Conservation (phyloP, 1,284 basidiomycete genomes). For the Pyrrhoderma noxium region DNA sequence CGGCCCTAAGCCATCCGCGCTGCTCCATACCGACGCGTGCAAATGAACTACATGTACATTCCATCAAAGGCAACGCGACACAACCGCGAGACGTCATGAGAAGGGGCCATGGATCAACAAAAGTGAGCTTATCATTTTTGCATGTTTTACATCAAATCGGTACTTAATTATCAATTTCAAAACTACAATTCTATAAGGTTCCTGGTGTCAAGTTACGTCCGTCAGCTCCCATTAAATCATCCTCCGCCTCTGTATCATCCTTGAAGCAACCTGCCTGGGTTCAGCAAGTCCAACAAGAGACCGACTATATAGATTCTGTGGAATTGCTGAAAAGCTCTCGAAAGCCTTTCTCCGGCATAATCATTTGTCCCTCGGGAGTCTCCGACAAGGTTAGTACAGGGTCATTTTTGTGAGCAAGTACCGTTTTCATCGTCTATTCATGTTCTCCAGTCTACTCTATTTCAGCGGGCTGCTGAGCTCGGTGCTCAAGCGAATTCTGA, state of each 20-base stretch:
- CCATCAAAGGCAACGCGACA: no score
- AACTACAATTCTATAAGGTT: no score
- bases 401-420: slow-evolving; percentile 6
- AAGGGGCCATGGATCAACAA: slow-evolving; percentile 32
- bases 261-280: slow-evolving; percentile 27
- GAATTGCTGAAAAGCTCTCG: slow-evolving; percentile 18
- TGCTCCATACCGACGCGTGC: no score
- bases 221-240: slow-evolving; percentile 33
- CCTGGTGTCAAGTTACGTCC: slow-evolving; percentile 72
- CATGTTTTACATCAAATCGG: background rate
- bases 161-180: no score
- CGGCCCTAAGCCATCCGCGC: no score
- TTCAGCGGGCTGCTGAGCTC: slow-evolving; percentile 67
- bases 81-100: slow-evolving; percentile 14
- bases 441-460: slow-evolving; percentile 46
- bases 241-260: slow-evolving; percentile 21
- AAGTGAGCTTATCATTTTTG: slow-evolving; percentile 26
- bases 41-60: no score
- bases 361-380: slow-evolving; percentile 15
- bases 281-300: slow-evolving; percentile 18
- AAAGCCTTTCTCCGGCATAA: slow-evolving; percentile 13
- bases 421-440: background rate
- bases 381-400: slow-evolving; percentile 24
- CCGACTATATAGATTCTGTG: slow-evolving; percentile 18
- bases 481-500: slow-evolving; percentile 60